Evolutionary conservation across 441 rosid species (phyloP).

Genomic region (Erodium trifolium): DNA sequence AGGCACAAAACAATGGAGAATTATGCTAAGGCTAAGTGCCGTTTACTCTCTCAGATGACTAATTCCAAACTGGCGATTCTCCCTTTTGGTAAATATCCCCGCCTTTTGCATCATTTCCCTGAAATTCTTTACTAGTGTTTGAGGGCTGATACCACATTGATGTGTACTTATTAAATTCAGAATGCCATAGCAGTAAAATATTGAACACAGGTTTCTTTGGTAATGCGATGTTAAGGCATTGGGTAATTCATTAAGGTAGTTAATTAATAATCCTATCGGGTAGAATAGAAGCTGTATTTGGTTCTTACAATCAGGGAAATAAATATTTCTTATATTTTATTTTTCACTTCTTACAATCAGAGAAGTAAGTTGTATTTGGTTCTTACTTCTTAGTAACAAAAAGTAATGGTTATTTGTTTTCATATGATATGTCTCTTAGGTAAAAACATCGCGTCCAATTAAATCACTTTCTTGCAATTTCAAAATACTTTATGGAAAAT

Average conservation of each 20-base stretch:
- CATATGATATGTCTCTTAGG: neutral
- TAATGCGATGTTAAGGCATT: too few relatives aligned
- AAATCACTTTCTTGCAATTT: neutral
- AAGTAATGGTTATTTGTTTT: neutral
- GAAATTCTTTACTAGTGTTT: neutral
- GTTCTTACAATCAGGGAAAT: neutral
- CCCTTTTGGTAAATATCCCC: conserved; percentile 19
- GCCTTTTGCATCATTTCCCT: neutral
- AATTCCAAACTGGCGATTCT: conserved; percentile 23
- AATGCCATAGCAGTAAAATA: too few relatives aligned
- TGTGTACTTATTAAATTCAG: too few relatives aligned
- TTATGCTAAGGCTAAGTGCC: conserved; percentile 27
- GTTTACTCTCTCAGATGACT: conserved; percentile 27
- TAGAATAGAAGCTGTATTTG: neutral
- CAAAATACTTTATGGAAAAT: neutral
- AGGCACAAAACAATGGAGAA: conserved; percentile 29
- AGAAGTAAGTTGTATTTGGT: neutral
- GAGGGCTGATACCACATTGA: neutral
- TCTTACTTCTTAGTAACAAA: neutral
- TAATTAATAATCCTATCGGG: neutral
- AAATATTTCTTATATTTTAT: neutral
- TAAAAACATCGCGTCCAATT: neutral
- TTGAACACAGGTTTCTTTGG: neutral
- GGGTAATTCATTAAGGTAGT: neutral
- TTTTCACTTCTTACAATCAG: neutral